Percentiles rank a stretch among this genome's conserved stretches.
Conservation (phyloP, 768 basidiomycete genomes). For the Mycena olivaceomarginata region DNA sequence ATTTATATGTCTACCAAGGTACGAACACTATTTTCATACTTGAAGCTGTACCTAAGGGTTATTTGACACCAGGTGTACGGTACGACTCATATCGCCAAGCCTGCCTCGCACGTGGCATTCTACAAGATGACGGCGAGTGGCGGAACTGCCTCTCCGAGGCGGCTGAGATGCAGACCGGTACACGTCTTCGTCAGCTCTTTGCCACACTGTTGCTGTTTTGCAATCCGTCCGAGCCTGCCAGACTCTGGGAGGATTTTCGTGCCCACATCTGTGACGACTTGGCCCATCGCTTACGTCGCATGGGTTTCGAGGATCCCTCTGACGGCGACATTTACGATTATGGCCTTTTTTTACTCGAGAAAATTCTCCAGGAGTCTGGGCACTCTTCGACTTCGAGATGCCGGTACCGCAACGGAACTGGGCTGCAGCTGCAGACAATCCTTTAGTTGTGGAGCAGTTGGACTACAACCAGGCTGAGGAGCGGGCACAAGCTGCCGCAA, state of each 20-base stretch:
- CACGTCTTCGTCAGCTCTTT: slow-evolving; percentile 56
- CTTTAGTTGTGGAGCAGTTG: slow-evolving; percentile 23
- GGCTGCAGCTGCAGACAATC: not conserved
- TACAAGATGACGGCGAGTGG: slow-evolving; percentile 66
- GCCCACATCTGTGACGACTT: slow-evolving; percentile 10
- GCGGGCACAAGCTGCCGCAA: not conserved
- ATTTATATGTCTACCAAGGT: slow-evolving; percentile 26
- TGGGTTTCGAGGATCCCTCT: not conserved
- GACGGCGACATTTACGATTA: slow-evolving; percentile 5
- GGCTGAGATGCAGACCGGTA: slow-evolving; percentile 54
- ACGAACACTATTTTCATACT: not conserved
- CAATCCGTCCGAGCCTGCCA: not conserved
- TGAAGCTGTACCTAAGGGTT: no score
- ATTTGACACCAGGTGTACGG: slow-evolving; percentile 1
- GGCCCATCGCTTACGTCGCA: not conserved
- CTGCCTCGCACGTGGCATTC: slow-evolving; percentile 54
- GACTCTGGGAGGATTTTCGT: slow-evolving; percentile 20
- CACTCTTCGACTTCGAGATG: slow-evolving; percentile 42
- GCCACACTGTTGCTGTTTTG: slow-evolving; percentile 46
- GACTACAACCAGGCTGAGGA: slow-evolving; percentile 12
- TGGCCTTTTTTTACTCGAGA: slow-evolving; percentile 12
- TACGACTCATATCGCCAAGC: slow-evolving; percentile 46
- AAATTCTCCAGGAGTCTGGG: not conserved
- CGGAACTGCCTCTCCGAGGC: slow-evolving; percentile 59
- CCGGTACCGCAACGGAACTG: slow-evolving; percentile 8